Evolutionary conservation across 2,329 filamentous ascomycete genomes (phyloP), one percentile per base, ranked within the genome.

Genomic region (Penicillium sp.): DNA sequence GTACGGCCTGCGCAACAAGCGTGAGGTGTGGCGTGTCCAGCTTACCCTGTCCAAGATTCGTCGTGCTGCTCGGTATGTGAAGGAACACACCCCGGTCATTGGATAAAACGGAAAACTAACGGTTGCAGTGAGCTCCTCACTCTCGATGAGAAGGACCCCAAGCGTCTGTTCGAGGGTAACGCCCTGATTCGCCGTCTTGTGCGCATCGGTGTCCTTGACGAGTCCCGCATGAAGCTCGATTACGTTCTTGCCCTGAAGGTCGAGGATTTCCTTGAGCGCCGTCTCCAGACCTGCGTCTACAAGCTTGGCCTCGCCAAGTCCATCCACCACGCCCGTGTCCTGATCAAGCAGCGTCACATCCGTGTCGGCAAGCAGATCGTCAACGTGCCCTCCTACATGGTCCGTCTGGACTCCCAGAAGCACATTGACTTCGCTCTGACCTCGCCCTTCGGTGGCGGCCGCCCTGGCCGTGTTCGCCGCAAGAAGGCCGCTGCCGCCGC

Each of bases 221-320:
- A 99, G 85, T 92, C 92, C 77, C 94, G 94, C 86, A 99, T 99
- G 94, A 99, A 96, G 89, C 94, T 99, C 85, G 94, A 99, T 96
- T 96, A 99, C 88, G 94, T 99, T 76, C 83, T 99, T 76, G 94
- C 94, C 81, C 88, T 99, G 59, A 95, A 96, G 86, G 89, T 95
- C 73, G 94, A 99, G 82, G 94, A 99, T 81, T 99, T 99, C 88
- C 86, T 99, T 81, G 94, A 99, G 89, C 92, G 94, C 74, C 92
- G 94, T 80, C 92, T 97, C 68, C 92, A 99, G 88, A 99, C 94
- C 72, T 96, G 92, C 74, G 94, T 99, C 79, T 97, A 96, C 89
- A 97, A 99, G 89, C 92, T 99, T 72, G 94, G 94, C 74, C 90
- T 99, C 62, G 94, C 94, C 82, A 99, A 99, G 90, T 96, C 92